Base-by-base conservation (phyloP, 495 filamentous ascomycete species). In the Penicillium nucicola region DNA sequence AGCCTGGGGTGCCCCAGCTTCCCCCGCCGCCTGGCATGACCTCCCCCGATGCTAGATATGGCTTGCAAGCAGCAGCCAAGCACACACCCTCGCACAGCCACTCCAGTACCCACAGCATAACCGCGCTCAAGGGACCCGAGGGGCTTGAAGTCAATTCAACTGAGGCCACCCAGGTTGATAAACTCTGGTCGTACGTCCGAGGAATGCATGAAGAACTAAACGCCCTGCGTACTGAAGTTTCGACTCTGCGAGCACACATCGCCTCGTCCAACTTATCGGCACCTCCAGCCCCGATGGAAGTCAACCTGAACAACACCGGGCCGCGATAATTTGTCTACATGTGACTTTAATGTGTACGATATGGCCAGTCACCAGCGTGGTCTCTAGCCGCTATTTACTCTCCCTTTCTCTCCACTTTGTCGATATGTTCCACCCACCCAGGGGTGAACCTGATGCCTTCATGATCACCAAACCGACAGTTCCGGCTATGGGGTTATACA, bases 11-110 rank as follows among this genome's bases (percentile, higher is more conserved):
- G 3, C 73, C 79, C 36, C 78, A 80, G 46, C 67, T 81, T 17
- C 81, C 82, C 12, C 74, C 77, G 17, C 61, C 79, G 32, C 76
- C 78, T 32, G 76, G 76, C 9, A 61, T 80, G 49, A 72, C 52
- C 31, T 72, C 75, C 12, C 66, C 77, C 2, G 76, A 80, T 42
- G 56, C 69, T 48, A 72, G 76, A 17, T 77, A 67, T 50, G 66
- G 68, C 19, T 57, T 75, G 22, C 74, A 75, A 22, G 42, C 50
- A 14, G 50, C 60, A 48, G 49, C 54, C 28, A 74, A 64, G 49
- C 71, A 66, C 37, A 59, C 61, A 2, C 45, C 68, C 23, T 66
- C 66, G 8, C 70, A 72, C 44, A 67, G 66, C 28, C 71, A 67
- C 48, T 75, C 75, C 11, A 69, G 67, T 28, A 76, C 63, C 44